Percentiles rank a stretch among this genome's conserved stretches.
phyloP scores from a whole-genome alignment of 345 rosid genomes.

The Isatis tinctoria region DNA sequence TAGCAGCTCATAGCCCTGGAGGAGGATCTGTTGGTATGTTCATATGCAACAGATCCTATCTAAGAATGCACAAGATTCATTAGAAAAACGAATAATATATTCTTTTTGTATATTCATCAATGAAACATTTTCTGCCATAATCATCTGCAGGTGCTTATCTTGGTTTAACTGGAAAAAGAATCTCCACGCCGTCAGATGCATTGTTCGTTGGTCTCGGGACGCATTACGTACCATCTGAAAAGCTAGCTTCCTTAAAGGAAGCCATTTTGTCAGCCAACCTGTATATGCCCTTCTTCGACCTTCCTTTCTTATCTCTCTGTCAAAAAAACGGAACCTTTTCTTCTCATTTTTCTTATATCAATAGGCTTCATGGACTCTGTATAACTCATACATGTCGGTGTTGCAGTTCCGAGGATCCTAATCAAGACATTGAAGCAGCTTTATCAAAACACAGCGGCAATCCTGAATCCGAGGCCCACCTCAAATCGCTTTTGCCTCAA shows the following conservation, averaged over 20 bases:
- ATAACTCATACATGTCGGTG: slow-evolving; percentile 5
- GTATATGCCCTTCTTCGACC: slow-evolving; percentile 37
- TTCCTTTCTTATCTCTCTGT: neutral
- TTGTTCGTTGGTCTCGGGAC: slow-evolving; percentile 81
- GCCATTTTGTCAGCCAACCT: slow-evolving; percentile 57
- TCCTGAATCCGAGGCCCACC: slow-evolving; percentile 57
- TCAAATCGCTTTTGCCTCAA: slow-evolving; percentile 66
- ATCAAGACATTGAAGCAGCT: slow-evolving; percentile 48
- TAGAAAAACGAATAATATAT: neutral
- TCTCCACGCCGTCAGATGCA: slow-evolving; percentile 84
- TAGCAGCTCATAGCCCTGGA: slow-evolving; percentile 90
- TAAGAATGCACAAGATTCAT: neutral
- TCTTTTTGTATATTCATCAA: too few species aligned
- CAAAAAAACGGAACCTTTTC: neutral
- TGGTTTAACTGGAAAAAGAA: slow-evolving; percentile 83
- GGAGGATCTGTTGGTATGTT: slow-evolving; percentile 85
- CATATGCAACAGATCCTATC: neutral
- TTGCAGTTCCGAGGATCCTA: slow-evolving; percentile 66
- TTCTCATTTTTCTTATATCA: neutral
- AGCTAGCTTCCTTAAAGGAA: slow-evolving; percentile 60
- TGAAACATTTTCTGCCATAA: neutral
- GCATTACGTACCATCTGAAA: slow-evolving; percentile 76
- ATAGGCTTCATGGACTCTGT: neutral
- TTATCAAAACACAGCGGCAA: slow-evolving; percentile 52
- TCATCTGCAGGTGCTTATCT: slow-evolving; percentile 70